Evolutionary conservation across 148 eudicot species (phyloP), one percentile per base, ranked within the genome.

Genomic region (Spergularia bocconei): DNA sequence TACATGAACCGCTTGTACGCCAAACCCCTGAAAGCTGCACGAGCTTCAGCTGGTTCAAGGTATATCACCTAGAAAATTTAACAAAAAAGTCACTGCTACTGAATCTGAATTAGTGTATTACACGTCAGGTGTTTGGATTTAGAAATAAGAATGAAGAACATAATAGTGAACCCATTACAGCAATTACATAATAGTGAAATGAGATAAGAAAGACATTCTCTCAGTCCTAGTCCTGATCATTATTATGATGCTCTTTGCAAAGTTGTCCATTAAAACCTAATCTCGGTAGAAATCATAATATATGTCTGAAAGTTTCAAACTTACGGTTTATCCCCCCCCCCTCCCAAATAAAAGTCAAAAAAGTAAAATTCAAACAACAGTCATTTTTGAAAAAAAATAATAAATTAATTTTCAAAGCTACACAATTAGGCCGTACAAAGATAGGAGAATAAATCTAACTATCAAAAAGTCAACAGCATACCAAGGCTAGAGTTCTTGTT

Each of bases 1-100:
- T 90, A 95, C 99, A 89, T 95, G 90, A 82, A 92, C 51, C 94
- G 94, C 75, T 86, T 92, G 92, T 92, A 95, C 1, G 89, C 85
- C 78, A 92, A 81, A 56, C 84, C 84, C 74, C 67, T 85, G 79
- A 86, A 91, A 75, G 97, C 98, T 68, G 88, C 76, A 63, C 99
- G 93, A 59, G 97, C 99, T 74, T 92, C 92, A 69, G 91, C 82
- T 53, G 97, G 96, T 86, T 95, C 96, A 81, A 91, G 90, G 77
- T 87, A 95, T 74, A 91, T 81, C 23, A 87, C 97, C 98, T 95
- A 85, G 36, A 51, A 48, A 21, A 36, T 29, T 66, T 50, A 77
- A 8, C 56, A 58, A 21, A 62, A 78, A 17, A 14, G 7, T 44
- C 59, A 58, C 20, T 11, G n/a, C 6, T 25, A 56, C 12, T 44